Percentiles rank a stretch among this genome's conserved stretches.
Evolutionary conservation across 176 grass and related monocot species (phyloP).

Genomic region (Oryza australiensis): DNA sequence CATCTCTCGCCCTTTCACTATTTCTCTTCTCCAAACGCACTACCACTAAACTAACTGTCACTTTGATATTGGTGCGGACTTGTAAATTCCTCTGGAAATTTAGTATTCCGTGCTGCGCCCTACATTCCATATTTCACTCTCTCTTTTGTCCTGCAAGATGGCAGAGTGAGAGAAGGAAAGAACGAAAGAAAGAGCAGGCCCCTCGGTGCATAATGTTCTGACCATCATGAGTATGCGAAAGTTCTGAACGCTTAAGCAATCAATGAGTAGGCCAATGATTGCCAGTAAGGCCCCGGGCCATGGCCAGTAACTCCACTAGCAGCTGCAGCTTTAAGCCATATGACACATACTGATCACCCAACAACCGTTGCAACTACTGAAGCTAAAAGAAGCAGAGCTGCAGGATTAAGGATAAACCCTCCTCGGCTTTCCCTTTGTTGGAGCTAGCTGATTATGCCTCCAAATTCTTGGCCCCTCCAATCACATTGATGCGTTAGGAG

Average conservation of each 20-base stretch:
- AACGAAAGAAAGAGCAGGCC: background rate
- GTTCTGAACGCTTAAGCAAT: conserved; percentile 54
- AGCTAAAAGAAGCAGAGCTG: conserved; percentile 18
- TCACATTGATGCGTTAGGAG: conserved; percentile 20
- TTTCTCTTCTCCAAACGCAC: background rate
- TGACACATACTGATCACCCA: conserved; percentile 38
- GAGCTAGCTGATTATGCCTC: conserved; percentile 1
- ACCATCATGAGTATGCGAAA: conserved; percentile 61
- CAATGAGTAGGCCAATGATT: conserved; percentile 88
- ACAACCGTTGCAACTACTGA: conserved; percentile 41
- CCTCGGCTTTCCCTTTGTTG: conserved; percentile 1
- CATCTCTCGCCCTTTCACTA: background rate
- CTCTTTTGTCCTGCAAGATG: conserved; percentile 24
- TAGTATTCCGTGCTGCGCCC: conserved; percentile 34
- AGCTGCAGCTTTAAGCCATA: conserved; percentile 15
- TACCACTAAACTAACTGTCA: background rate
- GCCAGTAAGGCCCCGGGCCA: conserved; percentile 43
- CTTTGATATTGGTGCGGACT: conserved; percentile 17
- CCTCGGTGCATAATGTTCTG: conserved; percentile 39
- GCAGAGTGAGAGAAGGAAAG: background rate
- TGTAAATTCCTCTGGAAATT: conserved; percentile 34
- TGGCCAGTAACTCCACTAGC: conserved; percentile 44
- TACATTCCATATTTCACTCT: conserved; percentile 47
- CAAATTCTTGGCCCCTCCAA: background rate
- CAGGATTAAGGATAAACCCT: conserved; percentile 16